Percentiles rank a stretch among this genome's conserved stretches.
Conservation (phyloP, 106 monocot species). For the Dactylorhiza incarnata region DNA sequence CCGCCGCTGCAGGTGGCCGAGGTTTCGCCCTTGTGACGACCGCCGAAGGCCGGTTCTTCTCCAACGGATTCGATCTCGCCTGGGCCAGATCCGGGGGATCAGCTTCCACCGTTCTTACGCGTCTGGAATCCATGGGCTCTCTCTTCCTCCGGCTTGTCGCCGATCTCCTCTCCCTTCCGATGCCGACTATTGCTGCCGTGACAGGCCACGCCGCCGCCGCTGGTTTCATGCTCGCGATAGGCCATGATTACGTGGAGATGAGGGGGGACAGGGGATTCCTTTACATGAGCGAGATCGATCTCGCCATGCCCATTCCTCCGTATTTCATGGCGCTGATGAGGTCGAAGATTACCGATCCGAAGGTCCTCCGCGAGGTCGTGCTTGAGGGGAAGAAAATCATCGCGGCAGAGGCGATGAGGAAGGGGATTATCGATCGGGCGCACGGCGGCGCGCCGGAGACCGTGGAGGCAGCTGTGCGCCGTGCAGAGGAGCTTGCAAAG, state of each 20-base stretch:
- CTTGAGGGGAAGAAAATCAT: conserved; percentile 32
- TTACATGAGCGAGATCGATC: conserved; percentile 84
- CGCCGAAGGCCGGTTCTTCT: conserved; percentile 81
- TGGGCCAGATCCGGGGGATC: conserved; percentile 30
- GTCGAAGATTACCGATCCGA: conserved; percentile 35
- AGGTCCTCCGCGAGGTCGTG: conserved; percentile 36
- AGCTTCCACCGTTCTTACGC: conserved; percentile 2
- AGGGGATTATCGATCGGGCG: conserved; percentile 47
- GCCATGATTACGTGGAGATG: conserved; percentile 72
- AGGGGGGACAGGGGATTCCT: conserved; percentile 60
- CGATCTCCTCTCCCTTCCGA: conserved; percentile 55
- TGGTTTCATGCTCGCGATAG: conserved; percentile 44
- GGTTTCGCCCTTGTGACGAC: conserved; percentile 49
- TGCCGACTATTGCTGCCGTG: conserved; percentile 75
- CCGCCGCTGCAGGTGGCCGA: conserved; percentile 10
- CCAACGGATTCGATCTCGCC: conserved; percentile 68
- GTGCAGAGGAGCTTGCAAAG: conserved; percentile 46
- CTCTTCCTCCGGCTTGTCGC: conserved; percentile 21
- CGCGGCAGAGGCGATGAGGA: conserved; percentile 38
- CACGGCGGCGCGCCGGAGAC: conserved; percentile 18
- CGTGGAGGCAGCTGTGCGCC: conserved; percentile 31
- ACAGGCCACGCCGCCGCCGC: conserved; percentile 78
- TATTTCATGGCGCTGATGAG: conserved; percentile 41
- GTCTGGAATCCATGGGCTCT: conserved; percentile 19
- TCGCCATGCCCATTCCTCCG: conserved; percentile 36